A percentile compares a stretch with the other conserved stretches of the same genome.
Conservation (phyloP, 495 filamentous ascomycete species). For the Aspergillus baeticus region DNA sequence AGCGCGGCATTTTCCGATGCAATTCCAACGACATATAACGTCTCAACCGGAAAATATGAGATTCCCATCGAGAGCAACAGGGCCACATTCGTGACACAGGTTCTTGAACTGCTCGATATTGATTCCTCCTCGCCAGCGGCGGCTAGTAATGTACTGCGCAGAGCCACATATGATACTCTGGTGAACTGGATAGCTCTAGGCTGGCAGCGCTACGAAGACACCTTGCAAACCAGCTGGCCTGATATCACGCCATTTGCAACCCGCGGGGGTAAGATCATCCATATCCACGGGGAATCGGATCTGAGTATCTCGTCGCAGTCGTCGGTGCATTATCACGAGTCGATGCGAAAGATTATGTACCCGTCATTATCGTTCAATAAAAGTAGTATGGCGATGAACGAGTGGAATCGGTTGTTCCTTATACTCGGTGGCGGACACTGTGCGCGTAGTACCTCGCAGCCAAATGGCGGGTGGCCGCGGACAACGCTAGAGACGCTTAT, state of each 20-base stretch:
- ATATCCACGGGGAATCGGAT: constrained; percentile 55
- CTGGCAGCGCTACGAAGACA: constrained; percentile 28
- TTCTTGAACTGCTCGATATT: constrained; percentile 25
- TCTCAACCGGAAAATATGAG: constrained; percentile 18
- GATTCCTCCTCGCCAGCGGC: constrained; percentile 31
- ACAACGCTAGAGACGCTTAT: constrained; percentile 44
- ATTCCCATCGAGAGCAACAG: constrained; percentile 25
- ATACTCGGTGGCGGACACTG: constrained; percentile 53
- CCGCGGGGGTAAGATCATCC: constrained; percentile 47
- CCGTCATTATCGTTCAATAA: constrained; percentile 29
- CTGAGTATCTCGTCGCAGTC: constrained; percentile 44
- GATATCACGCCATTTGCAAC: constrained; percentile 43
- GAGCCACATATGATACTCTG: constrained; percentile 51
- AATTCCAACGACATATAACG: constrained; percentile 21
- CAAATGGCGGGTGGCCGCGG: constrained; percentile 44
- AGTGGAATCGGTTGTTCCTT: constrained; percentile 54
- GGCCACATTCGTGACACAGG: constrained; percentile 26
- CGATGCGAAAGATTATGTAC: constrained; percentile 51
- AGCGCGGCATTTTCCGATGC: constrained; percentile 30
- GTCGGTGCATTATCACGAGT: constrained; percentile 51
- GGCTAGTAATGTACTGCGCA: too few species aligned
- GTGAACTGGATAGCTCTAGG: constrained; percentile 42
- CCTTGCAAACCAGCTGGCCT: constrained; percentile 36
- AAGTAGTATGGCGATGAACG: constrained; percentile 37
- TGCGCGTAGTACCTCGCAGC: constrained; percentile 40